phyloP scores from a whole-genome alignment of 345 rosid genomes.

The Eucalyptus virginea region DNA sequence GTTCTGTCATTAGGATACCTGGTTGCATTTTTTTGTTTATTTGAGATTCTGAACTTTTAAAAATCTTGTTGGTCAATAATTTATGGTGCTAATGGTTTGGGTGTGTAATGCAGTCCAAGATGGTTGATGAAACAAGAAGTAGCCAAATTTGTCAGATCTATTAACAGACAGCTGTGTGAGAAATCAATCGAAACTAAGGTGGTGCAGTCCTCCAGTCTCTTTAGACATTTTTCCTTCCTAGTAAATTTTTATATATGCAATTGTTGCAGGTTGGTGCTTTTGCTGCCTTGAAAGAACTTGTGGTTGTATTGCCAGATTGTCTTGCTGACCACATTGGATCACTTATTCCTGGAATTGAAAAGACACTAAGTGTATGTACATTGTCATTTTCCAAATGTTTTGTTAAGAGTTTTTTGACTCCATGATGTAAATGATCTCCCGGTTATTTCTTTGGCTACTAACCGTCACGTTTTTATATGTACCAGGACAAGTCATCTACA shows the following conservation, averaged over 20 bases:
- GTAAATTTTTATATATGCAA: not conserved
- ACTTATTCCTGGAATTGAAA: constrained; percentile 94
- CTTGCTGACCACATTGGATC: constrained; percentile 92
- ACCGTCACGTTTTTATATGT: not conserved
- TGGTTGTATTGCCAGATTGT: constrained; percentile 92
- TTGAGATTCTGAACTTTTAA: not conserved
- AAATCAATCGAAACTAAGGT: constrained; percentile 97
- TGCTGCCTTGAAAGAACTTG: constrained; percentile 87
- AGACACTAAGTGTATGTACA: constrained; percentile 72
- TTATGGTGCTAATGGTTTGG: not conserved
- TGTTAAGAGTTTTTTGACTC: not conserved
- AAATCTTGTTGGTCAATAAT: not conserved
- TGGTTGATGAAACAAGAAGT: constrained; percentile 97
- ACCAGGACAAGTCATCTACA: constrained; percentile 92
- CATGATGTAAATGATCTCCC: not conserved
- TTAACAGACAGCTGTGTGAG: constrained; percentile 79
- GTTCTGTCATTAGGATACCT: not conserved
- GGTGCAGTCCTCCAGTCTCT: not conserved
- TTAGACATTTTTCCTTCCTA: not conserved
- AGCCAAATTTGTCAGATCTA: constrained; percentile 86
- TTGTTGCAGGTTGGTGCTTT: constrained; percentile 86
- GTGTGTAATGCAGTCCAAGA: constrained; percentile 54
- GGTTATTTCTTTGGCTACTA: not conserved
- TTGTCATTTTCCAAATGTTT: not conserved
- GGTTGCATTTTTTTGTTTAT: not conserved